Conservation (phyloP, 768 basidiomycete species). For the Russula sp. region DNA sequence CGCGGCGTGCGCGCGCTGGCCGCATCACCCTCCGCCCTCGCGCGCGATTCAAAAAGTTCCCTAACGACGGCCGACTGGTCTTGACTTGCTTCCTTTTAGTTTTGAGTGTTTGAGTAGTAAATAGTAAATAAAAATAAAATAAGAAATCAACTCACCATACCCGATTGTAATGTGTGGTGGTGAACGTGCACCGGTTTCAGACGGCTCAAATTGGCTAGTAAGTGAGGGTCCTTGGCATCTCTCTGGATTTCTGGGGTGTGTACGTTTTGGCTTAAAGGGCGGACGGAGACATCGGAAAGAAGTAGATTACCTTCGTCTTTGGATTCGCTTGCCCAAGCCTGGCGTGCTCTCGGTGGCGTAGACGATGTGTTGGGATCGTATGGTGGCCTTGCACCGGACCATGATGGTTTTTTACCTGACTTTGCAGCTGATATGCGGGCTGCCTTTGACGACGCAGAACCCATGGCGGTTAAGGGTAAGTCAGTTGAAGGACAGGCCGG, state of each 20-base stretch:
- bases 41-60: conserved; percentile 46
- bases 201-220: conserved; percentile 53
- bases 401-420: conserved; percentile 2
- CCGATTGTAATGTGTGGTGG: conserved; percentile 47
- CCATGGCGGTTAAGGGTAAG: not conserved
- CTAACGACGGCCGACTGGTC: conserved; percentile 22
- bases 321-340: conserved; percentile 11
- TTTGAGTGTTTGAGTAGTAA: too few species aligned
- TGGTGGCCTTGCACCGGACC: conserved; percentile 6
- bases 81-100: conserved; percentile 23
- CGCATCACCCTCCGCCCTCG: conserved; percentile 50
- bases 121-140: too few species aligned
- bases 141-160: conserved; percentile 37
- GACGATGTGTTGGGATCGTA: not conserved
- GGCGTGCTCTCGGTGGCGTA: not conserved
- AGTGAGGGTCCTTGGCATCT: conserved; percentile 67
- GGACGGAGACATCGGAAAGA: not conserved
- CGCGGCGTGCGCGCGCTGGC: conserved; percentile 32
- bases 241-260: conserved; percentile 13
- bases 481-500: not conserved
- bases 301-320: conserved; percentile 12
- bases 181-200: conserved; percentile 68
- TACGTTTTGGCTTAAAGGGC: too few species aligned
- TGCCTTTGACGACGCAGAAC: conserved; percentile 8
- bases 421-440: not conserved